Base-by-base conservation (phyloP, 148 eudicot species). In the Rhododendron mucronatum region DNA sequence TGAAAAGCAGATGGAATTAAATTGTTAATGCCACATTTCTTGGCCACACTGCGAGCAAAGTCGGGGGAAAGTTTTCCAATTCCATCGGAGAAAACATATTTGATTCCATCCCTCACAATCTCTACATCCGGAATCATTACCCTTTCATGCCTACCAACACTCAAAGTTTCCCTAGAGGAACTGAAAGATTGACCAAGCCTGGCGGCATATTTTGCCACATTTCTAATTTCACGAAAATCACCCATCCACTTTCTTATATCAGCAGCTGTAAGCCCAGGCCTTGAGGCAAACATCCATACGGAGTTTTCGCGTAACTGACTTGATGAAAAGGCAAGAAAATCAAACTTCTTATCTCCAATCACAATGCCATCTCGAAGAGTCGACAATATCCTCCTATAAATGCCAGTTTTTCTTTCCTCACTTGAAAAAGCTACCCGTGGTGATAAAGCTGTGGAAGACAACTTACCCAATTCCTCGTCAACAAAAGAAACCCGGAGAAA, bases 161-260 rank as follows among this genome's bases (percentile, higher is more conserved):
- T 95, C 69, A 96, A 88, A 78, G 94, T 93, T 91, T 96, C 99
- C 4, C 89, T 94, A n/a, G 99, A 96, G 14, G 99, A 95, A 78
- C 98, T 86, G 48, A 96, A 95, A 35, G 99, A 96, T 87, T 96
- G 99, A 85, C 99, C 99, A 82, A 96, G 96, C 84, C 99, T 92
- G 26, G 99, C 99, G 28, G 99, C 98, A 90, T 94, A 96, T 86
- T 94, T 96, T 63, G 99, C 98, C 80, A 94, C 96, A 83, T 96
- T 96, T 85, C 84, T 93, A 10, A 96, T 96, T 10, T 83, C 47
- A 55, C 85, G 73, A 85, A 96, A 96, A 85, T 95, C 94, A 47
- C 99, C 99, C 99, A 96, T 92, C 97, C 95, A 92, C 7, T n/a
- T 48, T 86, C 99, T 91, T 37, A 96, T 94, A 63, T 67, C 91